Conservation (phyloP, 345 rosid genomes). For the Firmiana major region DNA sequence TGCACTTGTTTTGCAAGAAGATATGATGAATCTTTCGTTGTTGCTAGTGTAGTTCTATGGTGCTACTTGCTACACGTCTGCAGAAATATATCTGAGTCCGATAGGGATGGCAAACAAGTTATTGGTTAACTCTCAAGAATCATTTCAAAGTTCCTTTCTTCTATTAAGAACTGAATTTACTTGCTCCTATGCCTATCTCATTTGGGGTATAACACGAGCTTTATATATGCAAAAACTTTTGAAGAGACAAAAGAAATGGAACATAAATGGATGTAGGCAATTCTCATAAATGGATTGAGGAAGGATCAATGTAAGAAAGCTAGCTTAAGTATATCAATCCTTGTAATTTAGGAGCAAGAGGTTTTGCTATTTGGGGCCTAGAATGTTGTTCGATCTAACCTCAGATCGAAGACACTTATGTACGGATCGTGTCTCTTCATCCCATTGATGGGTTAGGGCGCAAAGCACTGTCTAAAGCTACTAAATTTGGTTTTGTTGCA, state of each 20-base stretch:
- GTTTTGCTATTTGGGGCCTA: not conserved
- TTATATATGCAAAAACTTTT: not conserved
- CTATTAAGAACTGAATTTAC: not conserved
- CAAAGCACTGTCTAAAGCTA: not conserved
- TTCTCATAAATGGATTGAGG: slow-evolving; percentile 8
- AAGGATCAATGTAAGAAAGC: slow-evolving; percentile 8
- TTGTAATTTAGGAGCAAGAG: not conserved
- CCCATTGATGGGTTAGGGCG: slow-evolving; percentile 12
- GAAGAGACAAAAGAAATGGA: not conserved
- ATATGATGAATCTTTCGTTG: not conserved
- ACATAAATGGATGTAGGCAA: slow-evolving; percentile 10
- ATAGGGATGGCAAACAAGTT: not conserved
- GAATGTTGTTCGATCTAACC: not conserved
- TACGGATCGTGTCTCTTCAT: slow-evolving; percentile 20
- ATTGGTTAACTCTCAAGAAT: not conserved
- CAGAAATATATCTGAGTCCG: not conserved
- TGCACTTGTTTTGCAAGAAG: not conserved
- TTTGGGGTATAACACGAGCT: not conserved
- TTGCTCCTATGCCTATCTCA: not conserved
- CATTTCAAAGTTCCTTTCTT: not conserved
- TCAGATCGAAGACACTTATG: not conserved
- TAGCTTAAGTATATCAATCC: not conserved
- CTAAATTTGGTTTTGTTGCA: not conserved
- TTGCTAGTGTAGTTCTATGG: not conserved
- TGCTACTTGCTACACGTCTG: not conserved